Percentiles rank a stretch among this genome's conserved stretches.
Conservation (phyloP, 139 green algal genomes). For the Micractinium sp. region DNA sequence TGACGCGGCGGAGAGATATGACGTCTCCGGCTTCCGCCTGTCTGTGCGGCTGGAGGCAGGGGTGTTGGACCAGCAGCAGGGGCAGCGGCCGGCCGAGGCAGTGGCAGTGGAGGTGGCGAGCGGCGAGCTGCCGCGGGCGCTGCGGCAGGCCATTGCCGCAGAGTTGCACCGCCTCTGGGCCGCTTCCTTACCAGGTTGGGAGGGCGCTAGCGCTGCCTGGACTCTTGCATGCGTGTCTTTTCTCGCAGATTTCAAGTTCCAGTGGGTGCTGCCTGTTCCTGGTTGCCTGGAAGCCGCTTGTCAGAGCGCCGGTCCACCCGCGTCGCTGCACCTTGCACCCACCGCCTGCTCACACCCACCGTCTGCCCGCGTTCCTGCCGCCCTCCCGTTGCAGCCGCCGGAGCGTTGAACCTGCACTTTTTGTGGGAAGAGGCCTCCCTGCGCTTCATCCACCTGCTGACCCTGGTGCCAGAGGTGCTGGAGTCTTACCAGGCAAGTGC, state of each 20-base stretch:
- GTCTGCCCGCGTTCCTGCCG: background rate
- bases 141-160: slow-evolving; percentile 12
- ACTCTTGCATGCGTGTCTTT: background rate
- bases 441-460: slow-evolving; percentile 16
- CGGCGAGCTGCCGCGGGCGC: background rate
- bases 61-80: background rate
- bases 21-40: slow-evolving; percentile 12
- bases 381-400: background rate
- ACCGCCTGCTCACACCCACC: background rate
- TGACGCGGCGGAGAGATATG: slow-evolving; percentile 1
- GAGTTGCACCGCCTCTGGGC: background rate
- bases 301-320: no score
- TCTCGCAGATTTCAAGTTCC: no score
- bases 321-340: background rate
- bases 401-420: background rate
- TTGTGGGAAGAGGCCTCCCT: background rate
- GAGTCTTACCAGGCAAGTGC: slow-evolving; percentile 28
- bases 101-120: slow-evolving; percentile 1
- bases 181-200: background rate
- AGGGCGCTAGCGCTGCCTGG: background rate
- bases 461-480: slow-evolving; percentile 28
- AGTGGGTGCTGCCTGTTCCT: no score
- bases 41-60: background rate
- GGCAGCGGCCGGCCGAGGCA: background rate
- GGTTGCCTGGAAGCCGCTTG: no score